phyloP scores from a whole-genome alignment of 2,329 filamentous ascomycete species.

The Penicillium sp. region DNA sequence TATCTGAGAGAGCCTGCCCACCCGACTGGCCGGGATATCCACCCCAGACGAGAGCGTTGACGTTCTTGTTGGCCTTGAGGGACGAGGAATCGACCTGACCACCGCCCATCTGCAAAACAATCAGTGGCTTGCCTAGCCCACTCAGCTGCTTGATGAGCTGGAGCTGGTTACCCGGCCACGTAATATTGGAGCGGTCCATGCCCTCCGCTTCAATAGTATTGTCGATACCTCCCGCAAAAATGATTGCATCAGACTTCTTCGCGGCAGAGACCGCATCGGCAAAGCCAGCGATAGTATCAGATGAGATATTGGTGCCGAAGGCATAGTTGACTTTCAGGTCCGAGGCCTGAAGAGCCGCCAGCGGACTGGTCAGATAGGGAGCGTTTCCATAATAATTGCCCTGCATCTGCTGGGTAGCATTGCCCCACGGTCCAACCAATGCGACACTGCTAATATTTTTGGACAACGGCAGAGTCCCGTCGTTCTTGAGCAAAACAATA shows the following conservation, averaged over 20 bases:
- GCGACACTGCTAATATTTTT: constrained; percentile 45
- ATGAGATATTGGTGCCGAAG: constrained; percentile 35
- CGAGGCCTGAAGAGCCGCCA: constrained; percentile 51
- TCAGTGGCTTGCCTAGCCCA: constrained; percentile 37
- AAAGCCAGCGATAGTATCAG: constrained; percentile 32
- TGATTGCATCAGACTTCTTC: constrained; percentile 36
- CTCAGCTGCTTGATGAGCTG: constrained; percentile 40
- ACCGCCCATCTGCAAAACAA: constrained; percentile 46
- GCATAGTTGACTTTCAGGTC: constrained; percentile 49
- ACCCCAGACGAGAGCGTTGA: constrained; percentile 45
- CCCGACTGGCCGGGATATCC: constrained; percentile 48
- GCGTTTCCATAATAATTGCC: constrained; percentile 60
- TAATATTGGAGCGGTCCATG: constrained; percentile 41
- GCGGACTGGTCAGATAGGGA: constrained; percentile 55
- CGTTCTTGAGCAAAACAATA: constrained; percentile 16
- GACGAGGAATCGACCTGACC: constrained; percentile 45
- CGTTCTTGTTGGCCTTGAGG: constrained; percentile 38
- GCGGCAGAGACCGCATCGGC: constrained; percentile 34
- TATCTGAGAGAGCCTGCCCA: constrained; percentile 42
- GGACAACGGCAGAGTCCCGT: constrained; percentile 48
- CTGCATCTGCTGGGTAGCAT: constrained; percentile 56
- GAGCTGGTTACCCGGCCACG: constrained; percentile 45
- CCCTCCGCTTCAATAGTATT: constrained; percentile 44
- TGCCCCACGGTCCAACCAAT: constrained; percentile 59
- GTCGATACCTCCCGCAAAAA: constrained; percentile 46